These are phyloP conservation scores for Penstemon davidsonii DNA, from an alignment of 257 asterid genomes.

Conservation along the genomic window DNA sequence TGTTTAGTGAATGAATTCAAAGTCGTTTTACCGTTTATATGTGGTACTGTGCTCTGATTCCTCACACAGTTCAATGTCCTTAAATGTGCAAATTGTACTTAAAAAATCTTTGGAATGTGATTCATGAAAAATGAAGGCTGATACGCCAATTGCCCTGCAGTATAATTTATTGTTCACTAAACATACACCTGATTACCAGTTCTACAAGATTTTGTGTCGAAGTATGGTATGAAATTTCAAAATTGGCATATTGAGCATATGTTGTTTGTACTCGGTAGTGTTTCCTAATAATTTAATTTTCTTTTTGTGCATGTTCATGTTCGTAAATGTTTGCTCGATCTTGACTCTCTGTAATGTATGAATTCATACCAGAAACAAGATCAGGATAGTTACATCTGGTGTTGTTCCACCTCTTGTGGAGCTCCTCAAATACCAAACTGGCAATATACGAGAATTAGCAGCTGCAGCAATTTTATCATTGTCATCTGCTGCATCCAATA, in stretches of 20 bases:
- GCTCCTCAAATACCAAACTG: conserved; percentile 59
- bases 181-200: background rate
- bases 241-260: background rate
- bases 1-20: conserved; percentile 11
- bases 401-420: conserved; percentile 80
- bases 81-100: too few relatives aligned
- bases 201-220: conserved; percentile 2
- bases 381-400: conserved; percentile 68
- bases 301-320: background rate
- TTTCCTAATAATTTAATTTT: background rate
- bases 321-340: conserved; percentile 14
- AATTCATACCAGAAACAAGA: conserved; percentile 65
- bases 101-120: too few relatives aligned
- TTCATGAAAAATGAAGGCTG: background rate
- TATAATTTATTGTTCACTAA: conserved; percentile 1
- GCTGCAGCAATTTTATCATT: conserved; percentile 75
- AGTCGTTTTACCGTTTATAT: background rate
- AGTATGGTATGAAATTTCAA: background rate
- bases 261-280: background rate
- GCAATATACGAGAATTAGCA: conserved; percentile 73
- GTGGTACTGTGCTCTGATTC: too few relatives aligned
- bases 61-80: too few relatives aligned
- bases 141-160: background rate
- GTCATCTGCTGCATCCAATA: conserved; percentile 71
- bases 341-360: conserved; percentile 24